Base-by-base conservation (phyloP, 1,284 basidiomycete genomes). In the Naganishia albida region DNA sequence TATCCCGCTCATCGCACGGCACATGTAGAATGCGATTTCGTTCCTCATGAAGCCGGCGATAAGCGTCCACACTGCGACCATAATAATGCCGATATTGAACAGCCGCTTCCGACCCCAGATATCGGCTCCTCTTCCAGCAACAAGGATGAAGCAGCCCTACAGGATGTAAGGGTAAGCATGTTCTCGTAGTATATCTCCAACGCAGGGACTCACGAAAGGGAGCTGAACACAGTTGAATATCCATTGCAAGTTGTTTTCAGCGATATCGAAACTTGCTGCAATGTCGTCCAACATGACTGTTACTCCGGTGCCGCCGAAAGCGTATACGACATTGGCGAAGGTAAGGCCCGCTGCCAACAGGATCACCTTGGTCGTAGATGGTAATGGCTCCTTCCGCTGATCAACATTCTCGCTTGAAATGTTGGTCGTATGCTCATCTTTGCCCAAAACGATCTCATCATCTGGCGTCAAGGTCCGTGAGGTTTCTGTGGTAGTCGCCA, bases 91-190 rank as follows among this genome's bases (percentile, higher is more conserved):
- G 13, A 80, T 16, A 1, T 86, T 59, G 70, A 89, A 90, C 0
- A 82, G 79, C 63, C 80, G 80, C 72, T 87, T 89, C 39, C 87
- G 81, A 1, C 89, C 89, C 70, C 87, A 84, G 2, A 90, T 78
- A 75, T 91, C 89, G 4, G 88, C 87, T 3, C 90, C 73, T 48
- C 88, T 80, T 0, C 89, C 89, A 43, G 85, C 84, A 1, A 89
- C 80, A 1, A 91, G 77, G 12, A 91, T 80, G 46, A 90, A 82
- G 67, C 89, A 90, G 18, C 88, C 89, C 84, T 87, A 10, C 10
- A 30, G 25, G 23, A 38, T n/a, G 2, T 26, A 3, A n/a, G 42
- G 15, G n/a, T 25, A 1, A 46, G 34, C 10, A 34, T 10, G 34
- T 34, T 34, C 34, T 10, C 34, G 10, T 10, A 34, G 10, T n/a